Base-by-base conservation (phyloP, 2,329 filamentous ascomycete species). In the Calycina marina region DNA sequence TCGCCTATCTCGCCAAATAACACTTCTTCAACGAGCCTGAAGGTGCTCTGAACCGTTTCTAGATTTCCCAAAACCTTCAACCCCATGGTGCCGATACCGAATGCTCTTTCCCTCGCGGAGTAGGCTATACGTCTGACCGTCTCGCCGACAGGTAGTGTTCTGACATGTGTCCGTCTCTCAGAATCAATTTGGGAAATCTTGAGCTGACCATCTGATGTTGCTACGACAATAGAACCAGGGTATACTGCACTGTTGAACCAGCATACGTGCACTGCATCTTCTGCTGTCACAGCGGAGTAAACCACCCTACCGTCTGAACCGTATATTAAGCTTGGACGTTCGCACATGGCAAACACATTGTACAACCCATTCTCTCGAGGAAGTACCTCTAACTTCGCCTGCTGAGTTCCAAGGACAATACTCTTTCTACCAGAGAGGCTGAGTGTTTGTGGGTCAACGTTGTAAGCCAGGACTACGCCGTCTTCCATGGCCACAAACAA, bases 311-410 rank as follows among this genome's bases (percentile, higher is more conserved):
- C 83, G 50, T 94, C 85, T 0, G 77, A 75, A 6, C 80, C 81
- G 51, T 98, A 94, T 30, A 98, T 93, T 34, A 98, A 58, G 41
- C 83, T 94, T 0, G 90, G 82, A 50, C 94, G 84, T 48, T 98
- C 90, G 36, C 85, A 93, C 0, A 84, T 93, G 1, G 85, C 84
- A 52, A 98, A 93, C 1, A 98, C 76, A 45, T 81, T 92, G 51
- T 68, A 80, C 1, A 83, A 59, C 0, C 69, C 71, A 32, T 76
- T 61, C 1, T 63, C 62, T 31, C 77, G 69, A 0, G 85, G 82
- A 2, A 98, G 59, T 14, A 80, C 64, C 37, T 88, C 79, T 46
- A 98, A 76, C 10, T 72, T 73, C 2, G 88, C 81, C 44, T 92
- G 80, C 38, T 85, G 78, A 10, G 81, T 88, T 14, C 90, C 88